Conservation (phyloP, 2,329 filamentous ascomycete genomes). For the Pseudopithomyces maydicus region DNA sequence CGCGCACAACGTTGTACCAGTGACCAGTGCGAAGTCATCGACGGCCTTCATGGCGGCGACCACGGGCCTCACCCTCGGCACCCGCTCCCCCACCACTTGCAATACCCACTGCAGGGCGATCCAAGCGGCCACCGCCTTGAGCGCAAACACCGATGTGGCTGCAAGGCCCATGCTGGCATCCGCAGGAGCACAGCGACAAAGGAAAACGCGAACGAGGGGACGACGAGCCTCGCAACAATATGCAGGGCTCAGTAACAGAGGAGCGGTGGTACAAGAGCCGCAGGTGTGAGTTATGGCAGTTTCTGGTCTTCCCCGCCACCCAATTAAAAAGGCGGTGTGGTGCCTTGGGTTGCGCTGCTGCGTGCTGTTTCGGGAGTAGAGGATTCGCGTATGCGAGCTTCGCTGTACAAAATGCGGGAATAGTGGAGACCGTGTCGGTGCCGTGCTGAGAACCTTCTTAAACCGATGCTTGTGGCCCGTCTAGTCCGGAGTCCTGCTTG, state of each 20-base stretch:
- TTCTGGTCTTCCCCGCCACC: not conserved
- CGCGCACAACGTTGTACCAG: slow-evolving; percentile 12
- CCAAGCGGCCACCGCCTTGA: slow-evolving; percentile 9
- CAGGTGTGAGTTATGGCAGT: not conserved
- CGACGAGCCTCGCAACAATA: not conserved
- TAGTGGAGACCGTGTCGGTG: slow-evolving; percentile 1
- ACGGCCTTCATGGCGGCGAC: slow-evolving; percentile 4
- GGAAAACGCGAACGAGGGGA: not conserved
- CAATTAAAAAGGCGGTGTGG: slow-evolving; percentile 12
- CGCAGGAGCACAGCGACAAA: not conserved
- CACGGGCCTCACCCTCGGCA: slow-evolving; percentile 4
- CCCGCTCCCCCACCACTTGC: slow-evolving; percentile 1
- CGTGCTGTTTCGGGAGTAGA: slow-evolving; percentile 3
- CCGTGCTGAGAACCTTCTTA: not conserved
- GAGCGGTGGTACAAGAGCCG: slow-evolving; percentile 4
- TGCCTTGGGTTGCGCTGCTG: not conserved
- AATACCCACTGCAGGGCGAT: slow-evolving; percentile 10
- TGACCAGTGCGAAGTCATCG: slow-evolving; percentile 7
- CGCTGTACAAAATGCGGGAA: slow-evolving; percentile 6
- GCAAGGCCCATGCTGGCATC: slow-evolving; percentile 3
- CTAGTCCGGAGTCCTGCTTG: not conserved
- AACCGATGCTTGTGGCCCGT: not conserved
- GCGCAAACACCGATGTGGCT: not conserved
- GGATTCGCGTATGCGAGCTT: slow-evolving; percentile 5
- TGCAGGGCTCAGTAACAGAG: not conserved